Base-by-base conservation (phyloP, 1,284 basidiomycete genomes). In the Fomitopsis palustris region DNA sequence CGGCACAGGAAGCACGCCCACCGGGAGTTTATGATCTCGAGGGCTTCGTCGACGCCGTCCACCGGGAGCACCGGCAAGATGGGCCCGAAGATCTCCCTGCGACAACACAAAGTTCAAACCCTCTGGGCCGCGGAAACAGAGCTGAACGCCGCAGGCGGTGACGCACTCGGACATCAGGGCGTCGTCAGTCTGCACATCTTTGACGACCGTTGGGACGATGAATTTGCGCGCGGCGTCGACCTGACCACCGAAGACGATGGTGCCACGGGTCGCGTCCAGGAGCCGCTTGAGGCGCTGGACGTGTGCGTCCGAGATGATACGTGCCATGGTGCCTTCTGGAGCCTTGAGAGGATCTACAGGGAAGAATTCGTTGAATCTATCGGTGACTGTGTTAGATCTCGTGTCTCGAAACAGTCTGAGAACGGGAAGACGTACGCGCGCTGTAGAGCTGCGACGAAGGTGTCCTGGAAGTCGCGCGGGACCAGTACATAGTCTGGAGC, bases 401-500 rank as follows among this genome's bases (percentile, higher is more conserved):
- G 42, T 16, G 12, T 23, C 23, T 12, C 23, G 47, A 16, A 12
- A 16, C 53, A 37, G 21, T 3, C 43, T 23, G 41, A 42, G 12
- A 27, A 53, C n/a, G 21, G 31, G 71, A 60, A 23, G 2, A 71
- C 78, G 47, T 68, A 90, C 86, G 79, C 82, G 49, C 84, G 79
- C 69, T 84, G 81, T 45, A 92, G 72, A 4, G 83, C 88, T 4
- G 76, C 72, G 12, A 92, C 73, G 45, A 96, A 78, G 49, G 75
- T 77, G 54, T 88, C 86, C 63, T 91, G 85, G 60, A 83, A 79
- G 14, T 81, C 78, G 53, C 78, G 79, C 8, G 82, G 83, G 27
- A 92, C 84, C 25, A 95, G 82, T 3, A 93, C 75, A 70, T 95
- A 96, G 71, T 96, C 94, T 1, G 93, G 93, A 3, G 90, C 84